phyloP scores from a whole-genome alignment of 1,284 basidiomycete genomes.

The Pascua guehoae region DNA sequence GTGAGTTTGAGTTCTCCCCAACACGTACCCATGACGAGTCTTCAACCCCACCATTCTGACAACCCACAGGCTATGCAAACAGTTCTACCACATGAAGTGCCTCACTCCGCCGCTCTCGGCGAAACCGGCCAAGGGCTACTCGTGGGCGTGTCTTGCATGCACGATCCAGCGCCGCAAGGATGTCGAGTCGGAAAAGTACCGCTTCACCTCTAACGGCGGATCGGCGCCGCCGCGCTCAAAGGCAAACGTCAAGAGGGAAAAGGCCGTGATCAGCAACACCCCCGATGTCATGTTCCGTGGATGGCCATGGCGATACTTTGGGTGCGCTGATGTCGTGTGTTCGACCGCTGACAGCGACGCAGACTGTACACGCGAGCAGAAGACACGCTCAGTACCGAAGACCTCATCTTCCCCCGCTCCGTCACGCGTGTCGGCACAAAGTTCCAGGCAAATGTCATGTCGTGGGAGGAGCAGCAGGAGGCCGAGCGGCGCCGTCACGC shows the following conservation, averaged over 20 bases:
- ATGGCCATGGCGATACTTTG: constrained; percentile 98
- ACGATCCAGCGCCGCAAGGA: constrained; percentile 82
- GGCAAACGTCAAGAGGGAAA: constrained; percentile 61
- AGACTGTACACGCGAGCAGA: constrained; percentile 86
- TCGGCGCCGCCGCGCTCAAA: constrained; percentile 53
- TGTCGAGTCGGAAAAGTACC: constrained; percentile 67
- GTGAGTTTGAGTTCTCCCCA: constrained; percentile 30
- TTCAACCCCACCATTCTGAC: background rate
- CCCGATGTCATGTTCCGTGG: constrained; percentile 64
- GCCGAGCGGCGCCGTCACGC: constrained; percentile 21
- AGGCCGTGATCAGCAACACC: constrained; percentile 56
- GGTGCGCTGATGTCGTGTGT: constrained; percentile 58
- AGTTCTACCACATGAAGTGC: constrained; percentile 92
- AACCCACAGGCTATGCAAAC: constrained; percentile 65
- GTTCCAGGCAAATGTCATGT: constrained; percentile 63
- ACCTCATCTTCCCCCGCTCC: constrained; percentile 87
- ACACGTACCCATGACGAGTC: too few species aligned
- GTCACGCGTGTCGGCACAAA: constrained; percentile 82
- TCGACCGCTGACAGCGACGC: constrained; percentile 14
- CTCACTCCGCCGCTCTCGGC: constrained; percentile 88
- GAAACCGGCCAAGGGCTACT: constrained; percentile 94
- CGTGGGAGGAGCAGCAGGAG: constrained; percentile 44
- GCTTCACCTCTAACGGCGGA: constrained; percentile 54
- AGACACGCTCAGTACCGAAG: constrained; percentile 88
- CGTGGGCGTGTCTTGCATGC: constrained; percentile 95